These are phyloP conservation scores for Ustilago tritici DNA, from an alignment of 1,284 basidiomycete genomes.

Conservation along the genomic window DNA sequence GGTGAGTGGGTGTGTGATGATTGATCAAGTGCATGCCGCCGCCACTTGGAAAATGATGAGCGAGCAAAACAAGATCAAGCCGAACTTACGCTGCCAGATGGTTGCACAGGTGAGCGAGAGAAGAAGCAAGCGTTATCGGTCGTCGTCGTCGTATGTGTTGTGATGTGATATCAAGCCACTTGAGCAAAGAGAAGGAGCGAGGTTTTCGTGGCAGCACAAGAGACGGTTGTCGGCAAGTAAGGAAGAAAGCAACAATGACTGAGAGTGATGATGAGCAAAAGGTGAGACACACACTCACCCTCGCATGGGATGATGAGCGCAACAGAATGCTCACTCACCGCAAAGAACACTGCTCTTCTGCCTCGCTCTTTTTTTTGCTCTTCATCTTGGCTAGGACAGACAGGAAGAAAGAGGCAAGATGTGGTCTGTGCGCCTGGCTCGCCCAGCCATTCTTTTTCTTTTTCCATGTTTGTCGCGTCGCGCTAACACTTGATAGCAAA, in stretches of 20 bases:
- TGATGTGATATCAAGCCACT: neutral
- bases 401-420: no score
- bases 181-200: neutral
- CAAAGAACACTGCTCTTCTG: neutral
- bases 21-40: neutral
- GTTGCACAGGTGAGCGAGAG: neutral
- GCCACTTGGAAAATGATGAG: slow-evolving; percentile 8
- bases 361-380: neutral
- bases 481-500: no score
- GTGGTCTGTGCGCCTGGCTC: no score
- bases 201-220: neutral
- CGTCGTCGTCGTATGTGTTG: neutral
- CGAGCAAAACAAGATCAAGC: neutral
- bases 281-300: neutral
- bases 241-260: slow-evolving; percentile 7
- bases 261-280: neutral
- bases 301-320: neutral
- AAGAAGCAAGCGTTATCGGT: neutral
- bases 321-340: slow-evolving; percentile 8
- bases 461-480: no score
- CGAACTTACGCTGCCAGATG: slow-evolving; percentile 3
- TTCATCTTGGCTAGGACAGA: neutral
- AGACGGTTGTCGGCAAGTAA: slow-evolving; percentile 1
- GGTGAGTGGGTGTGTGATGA: slow-evolving; percentile 4
- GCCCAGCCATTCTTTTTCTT: no score